Conservation (phyloP, 352 stramenopile species). For the Globisporangium cystogenes region DNA sequence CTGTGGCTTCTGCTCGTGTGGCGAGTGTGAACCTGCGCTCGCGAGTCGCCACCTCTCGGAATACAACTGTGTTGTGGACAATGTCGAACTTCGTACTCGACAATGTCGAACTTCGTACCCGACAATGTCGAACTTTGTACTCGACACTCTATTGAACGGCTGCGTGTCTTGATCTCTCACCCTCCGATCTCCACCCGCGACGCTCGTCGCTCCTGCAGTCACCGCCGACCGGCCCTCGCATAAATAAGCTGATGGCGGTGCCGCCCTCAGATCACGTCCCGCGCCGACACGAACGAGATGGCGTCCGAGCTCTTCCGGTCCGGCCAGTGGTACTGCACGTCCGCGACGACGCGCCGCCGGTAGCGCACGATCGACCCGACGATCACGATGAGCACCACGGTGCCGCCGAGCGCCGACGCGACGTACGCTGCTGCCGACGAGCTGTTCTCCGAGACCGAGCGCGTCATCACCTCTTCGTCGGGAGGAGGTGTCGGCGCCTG, state of each 20-base stretch:
- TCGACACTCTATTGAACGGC: background rate
- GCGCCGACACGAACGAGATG: conserved; percentile 13
- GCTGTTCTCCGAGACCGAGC: background rate
- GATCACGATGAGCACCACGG: conserved; percentile 3
- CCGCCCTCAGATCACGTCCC: conserved; percentile 8
- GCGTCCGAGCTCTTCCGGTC: conserved; percentile 14
- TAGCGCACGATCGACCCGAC: conserved; percentile 4
- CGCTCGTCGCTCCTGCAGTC: no score
- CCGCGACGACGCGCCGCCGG: conserved; percentile 6
- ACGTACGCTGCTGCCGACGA: conserved; percentile 11
- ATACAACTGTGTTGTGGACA: no score
- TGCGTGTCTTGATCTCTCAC: background rate
- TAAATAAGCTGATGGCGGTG: background rate
- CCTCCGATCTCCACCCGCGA: no score
- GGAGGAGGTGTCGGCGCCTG: background rate
- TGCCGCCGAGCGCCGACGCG: conserved; percentile 7
- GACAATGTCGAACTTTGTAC: no score
- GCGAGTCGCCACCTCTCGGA: no score
- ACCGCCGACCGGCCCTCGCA: background rate
- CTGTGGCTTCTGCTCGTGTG: no score
- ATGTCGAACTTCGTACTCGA: no score
- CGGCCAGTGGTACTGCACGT: conserved; percentile 13
- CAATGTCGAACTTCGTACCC: no score
- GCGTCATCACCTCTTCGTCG: conserved; percentile 6
- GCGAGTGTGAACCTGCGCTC: no score